Evolutionary conservation across 306 rosid species (phyloP), one percentile per base, ranked within the genome.

Genomic region (Vigna unguiculata): DNA sequence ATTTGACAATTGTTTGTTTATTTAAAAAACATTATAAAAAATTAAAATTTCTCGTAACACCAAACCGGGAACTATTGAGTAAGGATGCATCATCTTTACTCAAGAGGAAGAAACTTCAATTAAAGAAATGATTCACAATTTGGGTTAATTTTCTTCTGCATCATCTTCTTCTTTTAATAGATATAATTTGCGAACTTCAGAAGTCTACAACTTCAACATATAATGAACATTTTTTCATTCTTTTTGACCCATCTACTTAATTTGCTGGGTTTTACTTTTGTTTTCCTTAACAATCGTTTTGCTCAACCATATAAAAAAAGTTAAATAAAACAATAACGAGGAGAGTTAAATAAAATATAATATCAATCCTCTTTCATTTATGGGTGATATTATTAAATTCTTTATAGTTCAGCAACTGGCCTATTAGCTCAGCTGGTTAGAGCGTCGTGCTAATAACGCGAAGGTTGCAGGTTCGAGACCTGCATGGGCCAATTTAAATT

Each of bases 11-110:
- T 43, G 1, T 6, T 67, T 67, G 13, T 45, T 45, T 43, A 22
- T 43, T 45, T 45, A 1, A 7, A 47, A 48, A 25, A 4, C 1
- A 34, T 7, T 69, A 15, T 16, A 64, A 24, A 43, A 24, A 69
- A 2, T 46, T 61, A 53, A 63, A 69, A 16, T 30, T 30, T 17
- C 34, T 12, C 25, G 3, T 47, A 53, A 51, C 24, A 57, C 14
- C n/a, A 14, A 73, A 60, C 82, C 88, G 97, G 84, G 91, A 86
- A 65, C 85, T 92, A 6, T 9, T 84, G 59, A 34, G 82, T 12
- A 4, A 38, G 13, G 86, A 80, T 34, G 78, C 82, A 20, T 30
- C 84, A 79, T 13, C 16, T 46, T 60, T 60, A 3, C 12, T 12
- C 2, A 60, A 60, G 22, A 25, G 20, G 11, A 58, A 58, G 2